Evolutionary conservation across 257 asterid species (phyloP).

Genomic region (Solanum commersonii): DNA sequence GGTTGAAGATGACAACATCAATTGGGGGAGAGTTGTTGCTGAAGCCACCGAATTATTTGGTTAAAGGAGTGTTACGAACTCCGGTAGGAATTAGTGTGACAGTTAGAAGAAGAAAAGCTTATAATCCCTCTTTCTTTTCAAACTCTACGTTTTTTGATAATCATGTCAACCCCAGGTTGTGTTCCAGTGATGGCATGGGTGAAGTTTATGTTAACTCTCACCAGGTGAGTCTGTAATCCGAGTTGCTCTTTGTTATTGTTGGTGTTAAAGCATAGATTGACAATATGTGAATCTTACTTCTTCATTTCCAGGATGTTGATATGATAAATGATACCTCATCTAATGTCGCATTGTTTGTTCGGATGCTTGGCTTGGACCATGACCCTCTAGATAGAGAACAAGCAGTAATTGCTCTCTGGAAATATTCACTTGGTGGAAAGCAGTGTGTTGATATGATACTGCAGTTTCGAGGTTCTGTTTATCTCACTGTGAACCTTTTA

Average conservation of each 20-base stretch:
- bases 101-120: slow-evolving; percentile 4
- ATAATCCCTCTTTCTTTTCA: not conserved
- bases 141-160: not conserved
- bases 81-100: slow-evolving; percentile 11
- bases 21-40: slow-evolving; percentile 35
- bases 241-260: not conserved
- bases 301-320: slow-evolving; percentile 43
- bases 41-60: slow-evolving; percentile 26
- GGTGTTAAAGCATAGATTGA: not conserved
- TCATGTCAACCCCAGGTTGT: slow-evolving; percentile 9
- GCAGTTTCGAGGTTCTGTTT: slow-evolving; percentile 52
- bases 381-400: slow-evolving; percentile 71
- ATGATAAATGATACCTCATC: slow-evolving; percentile 21
- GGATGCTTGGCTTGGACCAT: slow-evolving; percentile 84
- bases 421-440: slow-evolving; percentile 78
- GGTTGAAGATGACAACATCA: slow-evolving; percentile 17
- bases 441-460: slow-evolving; percentile 55
- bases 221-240: not conserved
- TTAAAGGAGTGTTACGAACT: slow-evolving; percentile 8
- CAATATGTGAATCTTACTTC: not conserved
- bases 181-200: slow-evolving; percentile 33
- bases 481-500: slow-evolving; percentile 70
- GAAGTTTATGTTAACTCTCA: slow-evolving; percentile 29
- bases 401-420: slow-evolving; percentile 70
- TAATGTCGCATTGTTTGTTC: slow-evolving; percentile 47